Evolutionary conservation across 768 basidiomycete species (phyloP).

Genomic region (Wakefieldia striispora): DNA sequence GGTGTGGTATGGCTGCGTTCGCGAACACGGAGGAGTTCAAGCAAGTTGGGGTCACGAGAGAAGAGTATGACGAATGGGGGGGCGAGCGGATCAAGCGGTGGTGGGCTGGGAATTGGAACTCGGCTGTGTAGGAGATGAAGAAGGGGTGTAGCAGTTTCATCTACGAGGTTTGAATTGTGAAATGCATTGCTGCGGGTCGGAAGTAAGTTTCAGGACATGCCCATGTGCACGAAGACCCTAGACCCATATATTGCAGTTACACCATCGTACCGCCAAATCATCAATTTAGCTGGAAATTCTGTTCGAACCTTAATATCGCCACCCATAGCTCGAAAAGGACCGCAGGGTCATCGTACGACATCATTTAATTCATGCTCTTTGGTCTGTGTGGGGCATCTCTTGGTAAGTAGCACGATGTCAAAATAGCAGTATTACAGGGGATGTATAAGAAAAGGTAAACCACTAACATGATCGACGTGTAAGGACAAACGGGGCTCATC

Average conservation of each 20-base stretch:
- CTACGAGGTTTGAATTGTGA: no score
- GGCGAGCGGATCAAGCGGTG: constrained; percentile 84
- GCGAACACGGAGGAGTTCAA: constrained; percentile 54
- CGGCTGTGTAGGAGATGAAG: constrained; percentile 2
- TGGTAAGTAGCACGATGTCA: constrained; percentile 7
- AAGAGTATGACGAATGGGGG: constrained; percentile 90
- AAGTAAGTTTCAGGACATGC: no score
- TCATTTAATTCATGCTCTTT: no score
- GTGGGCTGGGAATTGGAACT: constrained; percentile 92
- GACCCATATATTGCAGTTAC: no score
- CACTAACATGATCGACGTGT: constrained; percentile 6
- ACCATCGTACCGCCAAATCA: no score
- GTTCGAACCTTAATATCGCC: no score
- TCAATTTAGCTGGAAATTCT: no score
- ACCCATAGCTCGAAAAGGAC: no score
- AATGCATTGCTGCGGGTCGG: no score
- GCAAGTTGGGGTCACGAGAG: constrained; percentile 59
- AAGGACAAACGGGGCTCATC: constrained; percentile 3
- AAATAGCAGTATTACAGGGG: constrained; percentile 19
- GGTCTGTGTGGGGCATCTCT: background rate
- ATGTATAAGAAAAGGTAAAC: constrained; percentile 11
- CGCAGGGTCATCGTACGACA: no score
- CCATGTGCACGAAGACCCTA: no score
- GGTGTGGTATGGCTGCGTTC: constrained; percentile 89
- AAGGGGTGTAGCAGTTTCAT: no score